Percentiles rank a stretch among this genome's conserved stretches.
These are phyloP conservation scores for Starmerella khaoyaiensis DNA, from an alignment of 805 yeast species.

Conservation along the genomic window DNA sequence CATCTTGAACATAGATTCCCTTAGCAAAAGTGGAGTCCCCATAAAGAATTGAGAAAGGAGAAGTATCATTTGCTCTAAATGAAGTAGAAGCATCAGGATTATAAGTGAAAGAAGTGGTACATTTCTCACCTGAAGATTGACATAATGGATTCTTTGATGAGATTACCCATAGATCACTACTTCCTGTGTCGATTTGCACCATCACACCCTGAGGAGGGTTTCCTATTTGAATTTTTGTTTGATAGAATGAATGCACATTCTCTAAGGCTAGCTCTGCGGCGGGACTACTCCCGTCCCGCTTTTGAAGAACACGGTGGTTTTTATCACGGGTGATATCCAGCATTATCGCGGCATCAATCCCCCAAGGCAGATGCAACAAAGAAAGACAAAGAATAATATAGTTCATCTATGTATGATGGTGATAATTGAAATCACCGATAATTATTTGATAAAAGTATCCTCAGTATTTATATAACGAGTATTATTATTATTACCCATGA, in stretches of 20 bases:
- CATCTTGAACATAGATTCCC: conserved; percentile 49
- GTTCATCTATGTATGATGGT: too few species aligned
- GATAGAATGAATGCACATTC: conserved; percentile 25
- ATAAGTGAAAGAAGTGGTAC: conserved; percentile 7
- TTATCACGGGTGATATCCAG: too few species aligned
- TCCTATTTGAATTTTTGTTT: conserved; percentile 36
- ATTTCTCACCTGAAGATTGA: conserved; percentile 1
- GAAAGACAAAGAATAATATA: too few species aligned
- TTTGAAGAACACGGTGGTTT: too few species aligned
- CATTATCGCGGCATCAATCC: too few species aligned
- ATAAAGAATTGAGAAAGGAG: conserved; percentile 22
- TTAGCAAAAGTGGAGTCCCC: conserved; percentile 38
- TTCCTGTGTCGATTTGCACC: conserved; percentile 61
- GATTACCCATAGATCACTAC: conserved; percentile 59
- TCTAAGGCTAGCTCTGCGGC: conserved; percentile 11
- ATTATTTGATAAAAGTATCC: too few species aligned
- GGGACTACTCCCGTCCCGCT: neutral
- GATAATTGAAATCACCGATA: too few species aligned
- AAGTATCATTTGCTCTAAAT: conserved; percentile 6
- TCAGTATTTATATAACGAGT: too few species aligned
- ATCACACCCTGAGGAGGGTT: conserved; percentile 42
- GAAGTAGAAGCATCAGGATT: conserved; percentile 1
- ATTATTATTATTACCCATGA: too few species aligned
- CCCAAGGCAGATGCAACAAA: too few species aligned
- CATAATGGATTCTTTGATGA: conserved; percentile 36